These are phyloP conservation scores for Dalbergia cochinchinensis DNA, from an alignment of 306 rosid species.

Conservation along the genomic window DNA sequence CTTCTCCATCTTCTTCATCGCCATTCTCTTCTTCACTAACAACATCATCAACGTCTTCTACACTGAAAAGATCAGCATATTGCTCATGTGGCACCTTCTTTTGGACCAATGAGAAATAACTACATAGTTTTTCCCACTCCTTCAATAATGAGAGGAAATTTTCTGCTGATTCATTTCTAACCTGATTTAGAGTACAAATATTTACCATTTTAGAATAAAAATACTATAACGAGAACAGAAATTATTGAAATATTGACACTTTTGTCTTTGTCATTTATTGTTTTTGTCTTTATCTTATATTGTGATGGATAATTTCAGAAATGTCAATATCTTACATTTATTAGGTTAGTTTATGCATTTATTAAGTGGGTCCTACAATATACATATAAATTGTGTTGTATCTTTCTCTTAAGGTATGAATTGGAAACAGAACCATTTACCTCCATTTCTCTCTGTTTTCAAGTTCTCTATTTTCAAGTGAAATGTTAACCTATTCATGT, in stretches of 20 bases:
- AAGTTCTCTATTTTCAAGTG: too few relatives aligned
- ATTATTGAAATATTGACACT: too few relatives aligned
- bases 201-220: not conserved
- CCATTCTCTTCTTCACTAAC: conserved; percentile 25
- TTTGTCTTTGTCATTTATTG: too few relatives aligned
- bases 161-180: conserved; percentile 81
- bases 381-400: too few relatives aligned
- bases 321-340: too few relatives aligned
- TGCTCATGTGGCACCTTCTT: conserved; percentile 52
- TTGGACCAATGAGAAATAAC: conserved; percentile 52
- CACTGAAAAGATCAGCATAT: conserved; percentile 47
- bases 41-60: conserved; percentile 46
- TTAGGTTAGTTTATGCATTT: too few relatives aligned
- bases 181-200: conserved; percentile 53
- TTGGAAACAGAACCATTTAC: too few relatives aligned
- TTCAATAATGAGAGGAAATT: conserved; percentile 64
- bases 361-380: too few relatives aligned
- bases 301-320: too few relatives aligned
- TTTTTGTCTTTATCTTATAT: too few relatives aligned
- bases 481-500: not conserved
- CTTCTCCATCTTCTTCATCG: conserved; percentile 48
- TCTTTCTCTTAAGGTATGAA: too few relatives aligned
- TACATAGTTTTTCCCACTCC: conserved; percentile 76
- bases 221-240: not conserved
- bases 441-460: too few relatives aligned